Evolutionary conservation across 164 flowering plant genomes (phyloP).

Genomic region (Saururus chinensis): DNA sequence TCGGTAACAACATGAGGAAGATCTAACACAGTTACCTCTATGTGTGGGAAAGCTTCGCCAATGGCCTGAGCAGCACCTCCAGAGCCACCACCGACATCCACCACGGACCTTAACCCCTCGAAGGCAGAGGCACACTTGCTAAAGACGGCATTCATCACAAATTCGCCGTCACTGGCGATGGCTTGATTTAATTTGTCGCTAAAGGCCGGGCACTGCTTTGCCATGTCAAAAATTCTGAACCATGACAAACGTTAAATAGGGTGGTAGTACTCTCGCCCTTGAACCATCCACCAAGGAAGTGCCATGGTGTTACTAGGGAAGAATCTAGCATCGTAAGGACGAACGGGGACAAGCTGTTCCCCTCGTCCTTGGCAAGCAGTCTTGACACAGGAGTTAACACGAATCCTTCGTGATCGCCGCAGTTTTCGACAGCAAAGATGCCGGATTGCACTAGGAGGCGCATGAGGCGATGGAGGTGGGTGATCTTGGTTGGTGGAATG

Average conservation of each 20-base stretch:
- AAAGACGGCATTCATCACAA: neutral
- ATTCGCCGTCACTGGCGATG: conserved; percentile 31
- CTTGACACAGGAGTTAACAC: conserved; percentile 7
- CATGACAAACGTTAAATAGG: conserved; percentile 10
- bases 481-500: neutral
- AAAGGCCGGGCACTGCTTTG: conserved; percentile 1
- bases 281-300: neutral
- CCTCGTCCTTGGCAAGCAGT: neutral
- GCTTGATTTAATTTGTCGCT: conserved; percentile 21
- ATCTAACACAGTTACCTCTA: conserved; percentile 23
- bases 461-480: conserved; percentile 7
- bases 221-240: conserved; percentile 9
- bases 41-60: conserved; percentile 19
- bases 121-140: neutral
- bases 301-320: neutral
- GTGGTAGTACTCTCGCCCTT: neutral
- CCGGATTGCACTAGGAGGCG: conserved; percentile 16
- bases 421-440: neutral
- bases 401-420: neutral
- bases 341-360: neutral
- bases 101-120: neutral
- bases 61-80: conserved; percentile 22
- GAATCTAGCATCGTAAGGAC: neutral
- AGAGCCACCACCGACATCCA: neutral
- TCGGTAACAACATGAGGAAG: conserved; percentile 29